Percentiles rank a stretch among this genome's conserved stretches.
Evolutionary conservation across 2,329 filamentous ascomycete genomes (phyloP).

Genomic region (Cercospora zeae-maydis): DNA sequence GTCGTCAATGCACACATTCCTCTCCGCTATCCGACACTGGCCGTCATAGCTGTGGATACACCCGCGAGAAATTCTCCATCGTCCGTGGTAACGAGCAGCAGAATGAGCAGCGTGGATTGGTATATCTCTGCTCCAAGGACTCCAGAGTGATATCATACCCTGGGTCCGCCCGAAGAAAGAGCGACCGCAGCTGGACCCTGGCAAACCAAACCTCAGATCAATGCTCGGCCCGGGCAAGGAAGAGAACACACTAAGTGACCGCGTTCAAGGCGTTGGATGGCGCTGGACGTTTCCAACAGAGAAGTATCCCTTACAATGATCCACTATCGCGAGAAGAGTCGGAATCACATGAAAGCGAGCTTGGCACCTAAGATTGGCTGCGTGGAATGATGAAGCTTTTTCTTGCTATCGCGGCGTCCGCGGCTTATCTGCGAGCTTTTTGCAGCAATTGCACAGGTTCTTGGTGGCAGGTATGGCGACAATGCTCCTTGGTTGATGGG

Average conservation of each 20-base stretch:
- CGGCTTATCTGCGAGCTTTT: background rate
- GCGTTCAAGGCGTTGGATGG: constrained; percentile 2
- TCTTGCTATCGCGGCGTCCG: background rate
- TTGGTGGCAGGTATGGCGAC: background rate
- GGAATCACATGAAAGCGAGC: background rate
- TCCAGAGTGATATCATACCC: constrained; percentile 9
- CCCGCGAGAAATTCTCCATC: background rate
- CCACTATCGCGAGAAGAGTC: constrained; percentile 8
- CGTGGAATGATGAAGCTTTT: constrained; percentile 1
- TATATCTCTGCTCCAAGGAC: background rate
- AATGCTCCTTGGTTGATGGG: background rate
- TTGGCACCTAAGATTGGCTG: constrained; percentile 1
- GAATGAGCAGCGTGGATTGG: background rate
- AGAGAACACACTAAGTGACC: background rate
- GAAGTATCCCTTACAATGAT: constrained; percentile 12
- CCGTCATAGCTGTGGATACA: constrained; percentile 4
- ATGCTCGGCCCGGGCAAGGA: constrained; percentile 10
- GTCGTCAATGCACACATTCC: background rate
- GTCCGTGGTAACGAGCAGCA: background rate
- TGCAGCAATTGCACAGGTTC: constrained; percentile 3
- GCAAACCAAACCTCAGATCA: constrained; percentile 6
- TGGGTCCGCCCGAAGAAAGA: constrained; percentile 9
- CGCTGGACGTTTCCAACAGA: constrained; percentile 17
- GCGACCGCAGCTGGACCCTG: constrained; percentile 6
- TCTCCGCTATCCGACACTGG: constrained; percentile 7